These are phyloP conservation scores for Fusarium coicis DNA, from an alignment of 2,329 filamentous ascomycete genomes.

Conservation along the genomic window DNA sequence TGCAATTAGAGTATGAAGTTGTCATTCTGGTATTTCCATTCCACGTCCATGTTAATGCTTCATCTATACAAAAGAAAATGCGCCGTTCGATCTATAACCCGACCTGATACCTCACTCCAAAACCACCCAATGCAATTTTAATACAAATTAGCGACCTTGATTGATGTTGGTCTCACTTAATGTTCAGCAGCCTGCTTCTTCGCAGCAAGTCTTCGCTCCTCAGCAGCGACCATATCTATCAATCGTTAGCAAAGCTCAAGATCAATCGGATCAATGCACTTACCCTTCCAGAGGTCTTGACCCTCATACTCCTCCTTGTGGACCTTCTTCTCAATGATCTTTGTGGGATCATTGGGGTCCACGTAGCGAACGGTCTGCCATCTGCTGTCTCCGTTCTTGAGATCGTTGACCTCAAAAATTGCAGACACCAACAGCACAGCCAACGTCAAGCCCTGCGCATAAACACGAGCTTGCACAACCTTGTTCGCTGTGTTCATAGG, in stretches of 20 bases:
- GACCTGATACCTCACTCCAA: conserved; percentile 1
- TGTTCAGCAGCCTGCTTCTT: conserved; percentile 45
- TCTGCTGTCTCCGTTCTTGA: conserved; percentile 76
- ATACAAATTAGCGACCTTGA: conserved; percentile 1
- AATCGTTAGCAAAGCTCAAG: conserved; percentile 5
- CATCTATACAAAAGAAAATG: background rate
- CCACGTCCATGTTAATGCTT: background rate
- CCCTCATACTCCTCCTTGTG: conserved; percentile 89
- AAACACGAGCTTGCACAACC: conserved; percentile 92
- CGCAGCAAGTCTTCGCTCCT: conserved; percentile 71
- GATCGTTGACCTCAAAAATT: conserved; percentile 82
- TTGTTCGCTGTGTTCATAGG: conserved; percentile 82
- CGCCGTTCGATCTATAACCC: background rate
- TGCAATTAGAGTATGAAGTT: background rate
- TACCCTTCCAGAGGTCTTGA: conserved; percentile 93
- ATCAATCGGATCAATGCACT: conserved; percentile 37
- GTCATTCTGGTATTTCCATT: background rate
- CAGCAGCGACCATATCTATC: conserved; percentile 84
- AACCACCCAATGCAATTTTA: conserved; percentile 1
- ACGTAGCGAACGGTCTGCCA: conserved; percentile 87
- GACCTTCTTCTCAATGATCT: conserved; percentile 87
- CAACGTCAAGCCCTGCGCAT: conserved; percentile 89
- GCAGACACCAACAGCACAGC: conserved; percentile 85
- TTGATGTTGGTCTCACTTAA: background rate
- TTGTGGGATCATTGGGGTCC: conserved; percentile 83